Base-by-base conservation (phyloP, 1,284 basidiomycete genomes). In the Cryptococcus deneoformans region DNA sequence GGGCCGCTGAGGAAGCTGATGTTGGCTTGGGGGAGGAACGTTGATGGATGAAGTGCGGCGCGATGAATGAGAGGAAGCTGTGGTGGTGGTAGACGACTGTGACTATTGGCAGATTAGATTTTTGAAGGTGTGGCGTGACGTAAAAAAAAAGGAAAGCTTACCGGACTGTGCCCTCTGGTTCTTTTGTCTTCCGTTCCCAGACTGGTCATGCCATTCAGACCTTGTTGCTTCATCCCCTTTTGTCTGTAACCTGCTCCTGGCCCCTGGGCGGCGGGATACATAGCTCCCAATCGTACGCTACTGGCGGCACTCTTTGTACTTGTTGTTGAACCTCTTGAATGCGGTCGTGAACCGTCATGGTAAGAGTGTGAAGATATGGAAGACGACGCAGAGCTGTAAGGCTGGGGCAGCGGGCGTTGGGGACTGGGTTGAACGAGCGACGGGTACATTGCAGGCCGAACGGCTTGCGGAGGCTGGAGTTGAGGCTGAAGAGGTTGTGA, bases 301-400 rank as follows among this genome's bases (percentile, higher is more conserved):
- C 70, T 72, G 8, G 72, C 64, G 0, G 71, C 74, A 29, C 68
- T 70, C 36, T 71, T 56, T 4, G 69, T 75, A 38, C 72, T 74
- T 2, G 74, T 74, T 0, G 72, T 76, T 6, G 73, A 75, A 2
- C 74, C 74, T 20, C 74, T 62, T 6, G 72, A 74, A 58, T 76
- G 74, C 0, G 74, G 73, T 35, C 74, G 53, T 14, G 73, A 75
- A 14, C 66, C 67, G 52, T 75, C 73, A 52, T 71, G 72, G 50
- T 73, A 70, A 7, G 71, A 73, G 45, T 69, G 58, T 5, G 70
- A 75, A 24, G 74, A 76, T 12, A 74, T 74, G 10, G 70, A 72
- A 8, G 69, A 71, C 6, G 73, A 71, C 0, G 68, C 68, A 7
- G 72, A 74, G 53, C 64, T 67, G 29, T 73, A 70, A 9, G 65